Evolutionary conservation across 164 flowering plant genomes (phyloP), one percentile per base, ranked within the genome.

Genomic region (Piper longum): DNA sequence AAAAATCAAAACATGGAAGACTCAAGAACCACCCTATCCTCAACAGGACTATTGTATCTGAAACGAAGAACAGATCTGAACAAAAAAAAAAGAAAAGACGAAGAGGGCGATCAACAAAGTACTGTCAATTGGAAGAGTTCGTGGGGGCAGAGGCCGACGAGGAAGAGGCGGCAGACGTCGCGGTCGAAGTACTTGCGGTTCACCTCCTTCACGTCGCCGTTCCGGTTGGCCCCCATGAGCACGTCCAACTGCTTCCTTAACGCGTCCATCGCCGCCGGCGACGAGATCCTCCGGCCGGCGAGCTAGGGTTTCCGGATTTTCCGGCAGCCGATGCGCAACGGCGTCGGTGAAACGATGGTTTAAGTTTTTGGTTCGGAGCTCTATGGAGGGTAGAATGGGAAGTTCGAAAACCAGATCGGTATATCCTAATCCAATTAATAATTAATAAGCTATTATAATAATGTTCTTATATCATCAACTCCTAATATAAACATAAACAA

Each of bases 81-180:
- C 36, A 36, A 17, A 60, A 60, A 59, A 59, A 41, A 13, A 4
- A 12, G 13, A 16, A 5, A 3, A 52, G 3, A 26, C 3, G 9
- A 63, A 63, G 41, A 7, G 44, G 43, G 56, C 40, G 17, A 18
- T 19, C 8, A 36, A 16, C 6, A 5, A 16, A 4, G 43, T 77
- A 89, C 98, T 76, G 98, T 93, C 45, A 93, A 67, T 56, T 90
- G 98, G 74, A 93, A 93, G 62, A 93, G 92, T 61, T 93, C 98
- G 78, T 93, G 97, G 73, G 98, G 98, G 73, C 98, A 93, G 40
- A 93, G 97, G n/a, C 97, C 98, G 62, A 82, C 85, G 45, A 93
- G 71, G 79, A 48, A 93, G 64, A 93, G 83, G 67, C 95, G 98
- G 67, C 98, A 93, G 44, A 93, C 97, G 59, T 93, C 97, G n/a